phyloP scores from a whole-genome alignment of 169 alveolate genomes.

The Plasmodium cynomolgi region DNA sequence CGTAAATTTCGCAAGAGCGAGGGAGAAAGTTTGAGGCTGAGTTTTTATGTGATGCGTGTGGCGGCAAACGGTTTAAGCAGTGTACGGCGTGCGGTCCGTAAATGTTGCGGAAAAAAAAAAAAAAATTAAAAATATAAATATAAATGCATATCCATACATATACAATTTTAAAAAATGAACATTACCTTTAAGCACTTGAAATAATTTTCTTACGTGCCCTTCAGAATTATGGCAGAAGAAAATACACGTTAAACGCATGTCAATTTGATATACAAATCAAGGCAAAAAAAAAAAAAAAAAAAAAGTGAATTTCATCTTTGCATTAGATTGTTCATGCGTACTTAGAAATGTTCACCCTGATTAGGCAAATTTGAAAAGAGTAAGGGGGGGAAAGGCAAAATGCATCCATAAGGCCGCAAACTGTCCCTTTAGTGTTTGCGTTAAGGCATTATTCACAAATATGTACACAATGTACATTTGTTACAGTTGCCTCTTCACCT shows the following conservation, averaged over 20 bases:
- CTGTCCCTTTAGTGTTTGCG: neutral
- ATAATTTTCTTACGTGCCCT: neutral
- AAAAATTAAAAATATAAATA: neutral
- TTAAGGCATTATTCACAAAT: neutral
- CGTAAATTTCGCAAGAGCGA: neutral
- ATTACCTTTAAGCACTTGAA: neutral
- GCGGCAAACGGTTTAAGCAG: neutral
- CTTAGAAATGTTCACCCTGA: conserved; percentile 1
- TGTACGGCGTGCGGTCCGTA: neutral
- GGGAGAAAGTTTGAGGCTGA: neutral
- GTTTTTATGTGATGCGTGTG: neutral
- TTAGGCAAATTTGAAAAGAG: neutral
- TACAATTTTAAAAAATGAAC: neutral
- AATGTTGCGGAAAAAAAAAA: neutral
- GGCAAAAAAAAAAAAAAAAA: neutral
- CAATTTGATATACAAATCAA: neutral
- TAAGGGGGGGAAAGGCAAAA: neutral
- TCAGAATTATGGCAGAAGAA: neutral
- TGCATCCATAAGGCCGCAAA: neutral
- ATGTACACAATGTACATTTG: neutral
- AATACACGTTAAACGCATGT: neutral
- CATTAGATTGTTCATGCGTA: neutral
- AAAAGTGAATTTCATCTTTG: neutral
- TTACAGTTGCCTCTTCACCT: neutral
- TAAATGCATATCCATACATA: neutral